Evolutionary conservation across 495 filamentous ascomycete species (phyloP).

Genomic region (Talaromyces adpressus): DNA sequence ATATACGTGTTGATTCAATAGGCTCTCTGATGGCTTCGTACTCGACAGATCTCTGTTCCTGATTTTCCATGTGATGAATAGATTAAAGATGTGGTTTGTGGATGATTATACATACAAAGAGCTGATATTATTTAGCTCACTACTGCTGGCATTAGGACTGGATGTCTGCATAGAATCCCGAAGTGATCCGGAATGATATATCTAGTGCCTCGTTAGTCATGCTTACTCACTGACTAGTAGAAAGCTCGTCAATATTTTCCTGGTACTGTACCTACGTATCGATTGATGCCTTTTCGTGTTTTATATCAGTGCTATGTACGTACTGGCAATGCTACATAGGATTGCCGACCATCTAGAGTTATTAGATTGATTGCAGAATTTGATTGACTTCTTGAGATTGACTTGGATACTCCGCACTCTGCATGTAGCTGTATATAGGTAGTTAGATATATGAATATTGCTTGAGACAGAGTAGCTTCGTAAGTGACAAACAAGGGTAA

Average conservation of each 20-base stretch:
- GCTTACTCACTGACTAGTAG: neutral
- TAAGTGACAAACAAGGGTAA: neutral
- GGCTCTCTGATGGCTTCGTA: neutral
- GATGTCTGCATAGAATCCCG: neutral
- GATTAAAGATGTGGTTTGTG: neutral
- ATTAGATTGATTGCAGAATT: neutral
- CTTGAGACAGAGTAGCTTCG: neutral
- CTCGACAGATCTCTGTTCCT: neutral
- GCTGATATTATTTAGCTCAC: neutral
- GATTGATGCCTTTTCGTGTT: neutral
- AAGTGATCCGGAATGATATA: neutral
- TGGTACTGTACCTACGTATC: neutral
- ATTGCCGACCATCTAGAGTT: neutral
- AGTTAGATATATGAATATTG: neutral
- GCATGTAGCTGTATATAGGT: neutral
- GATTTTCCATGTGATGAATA: neutral
- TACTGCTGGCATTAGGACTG: neutral
- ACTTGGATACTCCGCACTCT: neutral
- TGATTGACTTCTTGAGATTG: neutral
- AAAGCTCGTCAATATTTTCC: neutral
- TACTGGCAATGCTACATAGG: neutral
- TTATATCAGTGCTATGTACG: neutral
- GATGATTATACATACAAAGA: neutral
- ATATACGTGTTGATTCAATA: no score
- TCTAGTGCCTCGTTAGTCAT: neutral